phyloP scores from a whole-genome alignment of 495 filamentous ascomycete genomes.

The Schizothecium vesticola region DNA sequence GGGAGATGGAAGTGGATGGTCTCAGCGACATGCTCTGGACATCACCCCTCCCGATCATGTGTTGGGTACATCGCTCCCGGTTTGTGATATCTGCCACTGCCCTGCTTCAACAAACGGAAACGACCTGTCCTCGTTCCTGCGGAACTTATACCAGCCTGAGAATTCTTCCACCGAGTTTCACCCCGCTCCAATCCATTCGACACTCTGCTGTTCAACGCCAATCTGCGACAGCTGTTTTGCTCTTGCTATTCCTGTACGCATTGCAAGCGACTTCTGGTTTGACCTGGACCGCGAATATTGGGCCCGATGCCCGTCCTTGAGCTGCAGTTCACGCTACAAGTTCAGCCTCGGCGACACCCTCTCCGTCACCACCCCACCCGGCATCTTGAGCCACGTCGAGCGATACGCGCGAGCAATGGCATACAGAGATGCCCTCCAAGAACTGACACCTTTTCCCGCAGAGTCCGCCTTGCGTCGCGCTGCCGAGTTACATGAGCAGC shows the following conservation, averaged over 20 bases:
- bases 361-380: too few species aligned
- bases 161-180: background rate
- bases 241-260: background rate
- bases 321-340: slow-evolving; percentile 3
- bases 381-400: background rate
- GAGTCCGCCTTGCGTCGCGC: slow-evolving; percentile 3
- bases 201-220: background rate
- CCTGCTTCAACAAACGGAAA: background rate
- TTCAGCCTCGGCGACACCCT: background rate
- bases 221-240: slow-evolving; percentile 11
- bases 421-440: background rate
- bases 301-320: slow-evolving; percentile 8
- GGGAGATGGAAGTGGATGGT: too few species aligned
- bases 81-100: background rate
- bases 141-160: background rate
- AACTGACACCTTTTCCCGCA: background rate
- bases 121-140: background rate
- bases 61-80: background rate
- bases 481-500: slow-evolving; percentile 1
- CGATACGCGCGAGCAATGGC: background rate
- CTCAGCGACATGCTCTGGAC: background rate
- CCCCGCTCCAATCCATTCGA: background rate
- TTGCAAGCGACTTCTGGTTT: slow-evolving; percentile 14
- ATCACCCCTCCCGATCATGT: background rate
- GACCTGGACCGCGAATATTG: slow-evolving; percentile 7